phyloP scores from a whole-genome alignment of 345 rosid species.

The Gossypium longicalyx region DNA sequence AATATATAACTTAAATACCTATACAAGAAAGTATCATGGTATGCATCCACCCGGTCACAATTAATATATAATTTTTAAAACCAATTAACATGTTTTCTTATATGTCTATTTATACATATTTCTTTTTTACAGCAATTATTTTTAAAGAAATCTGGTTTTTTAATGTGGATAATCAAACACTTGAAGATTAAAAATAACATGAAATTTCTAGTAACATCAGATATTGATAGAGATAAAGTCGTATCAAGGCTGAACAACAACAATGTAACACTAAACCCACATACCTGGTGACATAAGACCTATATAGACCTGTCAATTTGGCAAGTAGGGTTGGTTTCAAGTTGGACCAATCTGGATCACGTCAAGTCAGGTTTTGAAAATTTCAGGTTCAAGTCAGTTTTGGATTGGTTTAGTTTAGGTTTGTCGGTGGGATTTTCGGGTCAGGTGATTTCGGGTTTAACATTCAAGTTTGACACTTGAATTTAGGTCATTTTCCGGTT shows the following conservation, averaged over 20 bases:
- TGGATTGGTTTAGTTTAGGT: too few species aligned
- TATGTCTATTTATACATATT: background rate
- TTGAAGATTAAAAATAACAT: background rate
- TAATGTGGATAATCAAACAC: too few species aligned
- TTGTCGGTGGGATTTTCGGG: too few species aligned
- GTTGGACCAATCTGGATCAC: background rate
- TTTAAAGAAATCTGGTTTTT: too few species aligned
- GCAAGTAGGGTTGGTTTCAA: background rate
- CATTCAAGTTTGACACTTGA: background rate
- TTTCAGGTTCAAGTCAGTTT: background rate
- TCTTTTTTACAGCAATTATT: background rate
- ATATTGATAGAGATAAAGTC: background rate
- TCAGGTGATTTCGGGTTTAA: too few species aligned
- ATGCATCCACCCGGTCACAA: background rate
- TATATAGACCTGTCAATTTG: background rate
- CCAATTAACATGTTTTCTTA: background rate
- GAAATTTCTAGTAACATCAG: background rate
- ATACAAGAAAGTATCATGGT: background rate
- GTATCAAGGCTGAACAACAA: background rate
- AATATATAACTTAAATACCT: background rate
- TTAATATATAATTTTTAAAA: background rate
- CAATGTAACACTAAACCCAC: background rate
- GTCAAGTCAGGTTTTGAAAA: background rate
- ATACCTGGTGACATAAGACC: background rate
- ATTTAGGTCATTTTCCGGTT: background rate